Evolutionary conservation across 306 rosid genomes (phyloP), one percentile per base, ranked within the genome.

Genomic region (Citrullus amarus): DNA sequence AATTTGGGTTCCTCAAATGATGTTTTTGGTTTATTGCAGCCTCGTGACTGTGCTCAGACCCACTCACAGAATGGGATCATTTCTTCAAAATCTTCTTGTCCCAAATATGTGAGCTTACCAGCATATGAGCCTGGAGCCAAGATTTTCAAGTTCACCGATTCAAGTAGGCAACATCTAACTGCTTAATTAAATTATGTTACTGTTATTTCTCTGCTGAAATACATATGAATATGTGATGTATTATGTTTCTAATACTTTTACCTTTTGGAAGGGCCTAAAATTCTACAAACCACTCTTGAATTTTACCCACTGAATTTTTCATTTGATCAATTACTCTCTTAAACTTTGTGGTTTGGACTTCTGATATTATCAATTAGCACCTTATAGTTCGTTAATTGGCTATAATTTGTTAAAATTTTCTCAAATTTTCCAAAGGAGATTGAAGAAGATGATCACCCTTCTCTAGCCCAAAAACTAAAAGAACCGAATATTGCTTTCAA

Each of bases 61-160:
- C 76, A 79, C 86, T 73, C 90, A 66, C 81, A 78, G 81, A 86
- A 78, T 79, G 88, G 72, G 57, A 58, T 76, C 81, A 82, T 84
- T 48, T 86, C 89, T 79, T 86, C 91, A 8, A 83, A 80, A 79
- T 34, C 44, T 70, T 89, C 97, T 17, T 95, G 99, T 80, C 99
- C 99, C 58, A 48, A 6, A 65, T 95, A 90, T 59, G 84, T 95
- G 75, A 86, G 90, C 88, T 81, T 95, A 87, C 99, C 99, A 39
- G 85, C 81, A 78, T 62, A 68, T 75, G 80, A 32, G 39, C 80
- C 96, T 15, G 57, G 5, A 3, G 88, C 91, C 90, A 84, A 83
- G 86, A 73, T 79, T 78, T 59, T 73, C 16, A 5, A 50, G 22
- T 30, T 30, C 15, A 1, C 43, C 5, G 28, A 73, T 30, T 51